Evolutionary conservation across 768 basidiomycete genomes (phyloP).

Genomic region (Exsudoporus frostii): DNA sequence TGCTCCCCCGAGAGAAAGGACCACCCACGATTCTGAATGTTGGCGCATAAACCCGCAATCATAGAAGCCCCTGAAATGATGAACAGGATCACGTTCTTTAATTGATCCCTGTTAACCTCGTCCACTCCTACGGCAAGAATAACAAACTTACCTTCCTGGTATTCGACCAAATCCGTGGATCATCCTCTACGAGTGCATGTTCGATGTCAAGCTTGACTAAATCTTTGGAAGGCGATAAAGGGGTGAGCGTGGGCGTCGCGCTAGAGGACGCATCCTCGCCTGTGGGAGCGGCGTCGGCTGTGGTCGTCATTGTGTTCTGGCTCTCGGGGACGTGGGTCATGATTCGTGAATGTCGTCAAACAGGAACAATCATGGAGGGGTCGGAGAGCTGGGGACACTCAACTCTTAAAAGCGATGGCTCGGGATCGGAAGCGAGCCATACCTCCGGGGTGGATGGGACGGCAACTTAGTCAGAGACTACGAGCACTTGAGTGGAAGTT

Average conservation of each 20-base stretch:
- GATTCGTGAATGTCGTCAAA: neutral
- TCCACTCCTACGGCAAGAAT: neutral
- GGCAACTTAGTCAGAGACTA: neutral
- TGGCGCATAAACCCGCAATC: conserved; percentile 27
- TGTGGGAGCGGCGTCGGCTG: neutral
- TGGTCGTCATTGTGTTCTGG: neutral
- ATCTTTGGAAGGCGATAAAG: neutral
- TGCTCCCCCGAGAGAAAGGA: neutral
- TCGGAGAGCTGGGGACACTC: neutral
- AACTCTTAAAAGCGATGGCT: conserved; percentile 3
- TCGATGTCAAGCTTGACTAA: conserved; percentile 33
- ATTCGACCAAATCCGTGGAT: conserved; percentile 60
- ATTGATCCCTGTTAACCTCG: neutral
- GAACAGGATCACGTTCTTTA: conserved; percentile 19
- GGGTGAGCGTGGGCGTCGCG: neutral
- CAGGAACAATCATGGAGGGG: neutral
- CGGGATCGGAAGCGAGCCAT: neutral
- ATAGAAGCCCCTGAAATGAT: conserved; percentile 29
- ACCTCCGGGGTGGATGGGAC: neutral
- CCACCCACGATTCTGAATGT: conserved; percentile 31
- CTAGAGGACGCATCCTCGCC: neutral
- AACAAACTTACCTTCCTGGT: conserved; percentile 47
- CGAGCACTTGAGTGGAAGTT: neutral
- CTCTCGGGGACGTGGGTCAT: conserved; percentile 5
- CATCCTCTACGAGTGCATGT: conserved; percentile 48